Evolutionary conservation across 345 rosid species (phyloP).

Genomic region (Carallia brachiata): DNA sequence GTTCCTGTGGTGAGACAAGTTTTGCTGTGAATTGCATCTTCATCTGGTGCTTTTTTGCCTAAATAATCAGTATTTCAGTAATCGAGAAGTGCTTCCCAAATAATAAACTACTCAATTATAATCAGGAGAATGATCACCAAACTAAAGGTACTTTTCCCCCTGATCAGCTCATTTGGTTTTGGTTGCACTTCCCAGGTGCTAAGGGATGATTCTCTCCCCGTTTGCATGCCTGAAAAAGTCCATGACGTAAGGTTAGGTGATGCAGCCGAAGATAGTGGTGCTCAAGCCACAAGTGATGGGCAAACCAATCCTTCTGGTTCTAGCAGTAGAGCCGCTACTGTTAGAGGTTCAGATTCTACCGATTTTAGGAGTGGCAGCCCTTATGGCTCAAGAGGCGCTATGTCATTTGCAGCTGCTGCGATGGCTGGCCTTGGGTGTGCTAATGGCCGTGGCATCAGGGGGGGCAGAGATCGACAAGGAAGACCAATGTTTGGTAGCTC

Average conservation of each 20-base stretch:
- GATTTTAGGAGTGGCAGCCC: slow-evolving; percentile 66
- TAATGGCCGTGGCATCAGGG: slow-evolving; percentile 89
- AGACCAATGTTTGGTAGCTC: slow-evolving; percentile 60
- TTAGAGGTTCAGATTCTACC: slow-evolving; percentile 68
- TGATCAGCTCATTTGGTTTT: slow-evolving; percentile 9
- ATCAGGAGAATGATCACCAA: neutral
- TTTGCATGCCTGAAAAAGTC: slow-evolving; percentile 90
- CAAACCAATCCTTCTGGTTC: slow-evolving; percentile 74
- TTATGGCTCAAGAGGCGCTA: slow-evolving; percentile 87
- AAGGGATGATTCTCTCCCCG: slow-evolving; percentile 82
- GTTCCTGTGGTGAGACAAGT: too few relatives aligned
- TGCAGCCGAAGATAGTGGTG: slow-evolving; percentile 57
- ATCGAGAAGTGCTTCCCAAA: too few relatives aligned
- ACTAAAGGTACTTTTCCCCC: neutral
- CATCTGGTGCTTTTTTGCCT: too few relatives aligned
- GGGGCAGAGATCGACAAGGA: slow-evolving; percentile 89
- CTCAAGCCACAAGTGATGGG: slow-evolving; percentile 51
- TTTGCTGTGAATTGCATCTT: too few relatives aligned
- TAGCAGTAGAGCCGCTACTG: slow-evolving; percentile 67
- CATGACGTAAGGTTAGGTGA: slow-evolving; percentile 95
- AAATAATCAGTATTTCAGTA: too few relatives aligned
- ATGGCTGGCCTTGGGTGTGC: slow-evolving; percentile 97
- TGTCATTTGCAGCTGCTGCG: slow-evolving; percentile 97
- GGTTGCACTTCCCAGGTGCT: slow-evolving; percentile 52
- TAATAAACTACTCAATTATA: neutral